These are phyloP conservation scores for Candida piceae DNA, from an alignment of 805 yeast genomes.

Conservation along the genomic window DNA sequence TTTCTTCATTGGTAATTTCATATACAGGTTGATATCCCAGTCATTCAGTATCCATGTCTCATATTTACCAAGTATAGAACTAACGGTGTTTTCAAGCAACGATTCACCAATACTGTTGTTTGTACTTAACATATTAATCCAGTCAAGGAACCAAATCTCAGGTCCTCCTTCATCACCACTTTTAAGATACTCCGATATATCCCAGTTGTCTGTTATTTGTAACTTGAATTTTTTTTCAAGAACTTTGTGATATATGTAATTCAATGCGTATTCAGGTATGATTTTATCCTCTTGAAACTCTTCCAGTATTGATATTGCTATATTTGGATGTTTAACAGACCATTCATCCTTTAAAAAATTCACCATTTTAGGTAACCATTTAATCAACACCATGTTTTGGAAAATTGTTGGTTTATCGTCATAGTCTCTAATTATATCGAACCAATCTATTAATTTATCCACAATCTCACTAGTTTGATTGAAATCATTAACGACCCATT, in stretches of 20 bases:
- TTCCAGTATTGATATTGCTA: slow-evolving; percentile 36
- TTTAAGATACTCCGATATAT: slow-evolving; percentile 8
- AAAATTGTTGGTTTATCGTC: slow-evolving; percentile 18
- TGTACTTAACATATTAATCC: slow-evolving; percentile 14
- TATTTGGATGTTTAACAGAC: slow-evolving; percentile 34
- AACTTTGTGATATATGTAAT: slow-evolving; percentile 25
- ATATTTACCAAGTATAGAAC: slow-evolving; percentile 16
- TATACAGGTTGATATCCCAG: slow-evolving; percentile 14
- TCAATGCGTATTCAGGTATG: slow-evolving; percentile 26
- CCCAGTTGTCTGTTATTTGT: slow-evolving; percentile 34
- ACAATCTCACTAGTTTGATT: slow-evolving; percentile 24
- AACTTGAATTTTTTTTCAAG: slow-evolving; percentile 35
- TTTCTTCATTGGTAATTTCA: slow-evolving; percentile 5
- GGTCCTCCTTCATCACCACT: slow-evolving; percentile 10
- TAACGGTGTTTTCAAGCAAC: slow-evolving; percentile 10
- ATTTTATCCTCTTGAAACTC: slow-evolving; percentile 24
- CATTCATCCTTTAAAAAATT: slow-evolving; percentile 29
- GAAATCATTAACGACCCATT: slow-evolving; percentile 36
- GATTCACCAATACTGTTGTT: slow-evolving; percentile 11
- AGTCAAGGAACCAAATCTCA: slow-evolving; percentile 24
- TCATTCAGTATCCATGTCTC: slow-evolving; percentile 13
- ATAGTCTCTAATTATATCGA: slow-evolving; percentile 8
- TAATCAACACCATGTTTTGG: slow-evolving; percentile 31
- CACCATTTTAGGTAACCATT: slow-evolving; percentile 33
- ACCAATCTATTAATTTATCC: slow-evolving; percentile 28